Evolutionary conservation across 192 early-diverging fungal genomes (phyloP).

Genomic region (Mortierella claussenii): DNA sequence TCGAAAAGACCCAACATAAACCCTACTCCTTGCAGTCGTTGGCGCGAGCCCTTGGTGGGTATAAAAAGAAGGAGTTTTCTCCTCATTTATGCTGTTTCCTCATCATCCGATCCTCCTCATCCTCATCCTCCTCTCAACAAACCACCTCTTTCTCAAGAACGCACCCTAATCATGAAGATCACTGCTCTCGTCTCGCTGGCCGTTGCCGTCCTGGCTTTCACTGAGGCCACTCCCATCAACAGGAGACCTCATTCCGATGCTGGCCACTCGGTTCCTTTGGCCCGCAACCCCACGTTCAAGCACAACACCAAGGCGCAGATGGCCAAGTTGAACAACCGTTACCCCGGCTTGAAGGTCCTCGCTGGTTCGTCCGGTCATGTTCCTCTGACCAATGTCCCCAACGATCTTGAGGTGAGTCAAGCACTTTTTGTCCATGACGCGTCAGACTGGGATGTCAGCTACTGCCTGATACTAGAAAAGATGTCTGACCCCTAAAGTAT

Average conservation of each 20-base stretch:
- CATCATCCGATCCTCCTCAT: too few relatives aligned
- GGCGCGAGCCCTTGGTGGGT: too few relatives aligned
- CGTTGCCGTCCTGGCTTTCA: conserved; percentile 15
- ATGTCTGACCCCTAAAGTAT: too few relatives aligned
- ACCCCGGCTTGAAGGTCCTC: conserved; percentile 10
- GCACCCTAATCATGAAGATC: conserved; percentile 18
- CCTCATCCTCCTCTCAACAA: neutral
- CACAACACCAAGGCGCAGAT: conserved; percentile 23
- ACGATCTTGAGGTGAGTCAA: conserved; percentile 67
- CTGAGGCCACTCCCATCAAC: conserved; percentile 11
- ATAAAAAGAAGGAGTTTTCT: neutral
- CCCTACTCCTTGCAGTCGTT: too few relatives aligned
- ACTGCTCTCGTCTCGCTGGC: conserved; percentile 28
- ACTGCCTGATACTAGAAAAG: too few relatives aligned
- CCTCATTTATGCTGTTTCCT: too few relatives aligned
- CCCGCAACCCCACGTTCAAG: conserved; percentile 9
- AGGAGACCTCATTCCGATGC: neutral
- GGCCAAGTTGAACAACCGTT: conserved; percentile 14
- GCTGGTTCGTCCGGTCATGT: conserved; percentile 5
- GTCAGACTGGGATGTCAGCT: too few relatives aligned
- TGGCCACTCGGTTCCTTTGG: conserved; percentile 2
- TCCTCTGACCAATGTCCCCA: conserved; percentile 13
- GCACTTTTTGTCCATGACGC: conserved; percentile 7
- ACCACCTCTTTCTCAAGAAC: neutral
- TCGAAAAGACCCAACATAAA: too few relatives aligned